A percentile compares a stretch with the other conserved stretches of the same genome.
These are phyloP conservation scores for Immersiporthe knoxdaviesiana DNA, from an alignment of 2,329 filamentous ascomycete species.

Conservation along the genomic window DNA sequence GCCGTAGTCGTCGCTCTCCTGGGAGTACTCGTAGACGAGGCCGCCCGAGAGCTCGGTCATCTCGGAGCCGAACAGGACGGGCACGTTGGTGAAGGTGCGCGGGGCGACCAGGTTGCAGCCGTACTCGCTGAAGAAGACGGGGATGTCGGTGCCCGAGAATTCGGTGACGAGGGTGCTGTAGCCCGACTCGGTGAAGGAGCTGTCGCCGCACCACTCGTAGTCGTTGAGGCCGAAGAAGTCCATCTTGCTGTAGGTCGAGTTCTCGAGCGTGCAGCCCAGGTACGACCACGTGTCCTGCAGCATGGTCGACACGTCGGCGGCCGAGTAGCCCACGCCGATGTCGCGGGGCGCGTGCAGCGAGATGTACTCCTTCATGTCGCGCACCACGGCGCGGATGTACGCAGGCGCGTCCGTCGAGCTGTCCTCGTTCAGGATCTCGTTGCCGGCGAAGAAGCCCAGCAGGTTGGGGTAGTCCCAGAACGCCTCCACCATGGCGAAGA, in stretches of 20 bases:
- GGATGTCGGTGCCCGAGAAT: constrained; percentile 66
- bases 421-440: constrained; percentile 71
- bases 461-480: constrained; percentile 65
- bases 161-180: constrained; percentile 51
- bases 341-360: constrained; percentile 65
- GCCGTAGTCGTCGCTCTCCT: constrained; percentile 66
- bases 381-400: constrained; percentile 70
- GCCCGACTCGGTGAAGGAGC: constrained; percentile 49
- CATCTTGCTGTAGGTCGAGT: constrained; percentile 57
- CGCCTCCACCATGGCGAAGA: constrained; percentile 62
- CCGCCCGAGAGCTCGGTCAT: constrained; percentile 72
- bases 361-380: constrained; percentile 77
- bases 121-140: constrained; percentile 77
- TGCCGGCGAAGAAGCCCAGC: constrained; percentile 69
- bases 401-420: constrained; percentile 63
- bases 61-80: constrained; percentile 66
- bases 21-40: constrained; percentile 75
- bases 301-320: constrained; percentile 71
- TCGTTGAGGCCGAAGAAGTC: constrained; percentile 76
- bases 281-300: constrained; percentile 73
- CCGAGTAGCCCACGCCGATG: constrained; percentile 75
- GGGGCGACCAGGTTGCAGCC: constrained; percentile 71
- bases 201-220: constrained; percentile 62
- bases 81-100: constrained; percentile 73
- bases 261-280: constrained; percentile 63